phyloP scores from a whole-genome alignment of 164 flowering plant species.

The Brasenia schreberi region DNA sequence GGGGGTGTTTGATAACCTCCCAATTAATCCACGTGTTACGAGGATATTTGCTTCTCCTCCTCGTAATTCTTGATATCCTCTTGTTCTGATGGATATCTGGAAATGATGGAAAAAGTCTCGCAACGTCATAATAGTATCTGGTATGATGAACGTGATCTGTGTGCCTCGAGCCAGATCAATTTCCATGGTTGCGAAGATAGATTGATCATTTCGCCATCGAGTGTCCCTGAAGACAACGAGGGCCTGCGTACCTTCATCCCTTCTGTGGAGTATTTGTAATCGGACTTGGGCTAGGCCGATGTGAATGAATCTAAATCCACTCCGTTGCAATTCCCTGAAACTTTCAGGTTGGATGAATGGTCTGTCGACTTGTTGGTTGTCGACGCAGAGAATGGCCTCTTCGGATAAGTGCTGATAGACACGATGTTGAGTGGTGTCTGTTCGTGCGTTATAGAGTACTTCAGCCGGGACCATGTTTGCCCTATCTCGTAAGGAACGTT shows the following conservation, averaged over 20 bases:
- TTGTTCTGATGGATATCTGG: neutral
- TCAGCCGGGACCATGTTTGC: slow-evolving; percentile 2
- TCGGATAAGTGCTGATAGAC: neutral
- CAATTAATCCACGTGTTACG: neutral
- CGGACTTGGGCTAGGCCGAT: neutral
- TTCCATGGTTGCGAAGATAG: slow-evolving; percentile 4
- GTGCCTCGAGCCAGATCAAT: neutral
- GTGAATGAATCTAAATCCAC: neutral
- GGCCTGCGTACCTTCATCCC: neutral
- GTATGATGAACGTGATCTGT: neutral
- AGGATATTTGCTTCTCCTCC: neutral
- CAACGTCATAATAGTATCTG: neutral
- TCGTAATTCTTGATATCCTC: neutral
- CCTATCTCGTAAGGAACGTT: neutral
- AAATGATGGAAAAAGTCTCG: neutral
- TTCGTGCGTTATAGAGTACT: neutral
- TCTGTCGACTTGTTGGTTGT: neutral
- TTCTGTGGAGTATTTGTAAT: neutral
- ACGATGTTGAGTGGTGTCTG: neutral
- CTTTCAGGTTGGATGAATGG: neutral
- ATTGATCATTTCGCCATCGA: too few species aligned
- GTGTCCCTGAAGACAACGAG: slow-evolving; percentile 1
- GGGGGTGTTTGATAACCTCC: neutral
- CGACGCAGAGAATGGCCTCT: neutral
- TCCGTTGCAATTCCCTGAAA: neutral